Conservation (phyloP, 768 basidiomycete genomes). For the Guyanaporus albipodus region DNA sequence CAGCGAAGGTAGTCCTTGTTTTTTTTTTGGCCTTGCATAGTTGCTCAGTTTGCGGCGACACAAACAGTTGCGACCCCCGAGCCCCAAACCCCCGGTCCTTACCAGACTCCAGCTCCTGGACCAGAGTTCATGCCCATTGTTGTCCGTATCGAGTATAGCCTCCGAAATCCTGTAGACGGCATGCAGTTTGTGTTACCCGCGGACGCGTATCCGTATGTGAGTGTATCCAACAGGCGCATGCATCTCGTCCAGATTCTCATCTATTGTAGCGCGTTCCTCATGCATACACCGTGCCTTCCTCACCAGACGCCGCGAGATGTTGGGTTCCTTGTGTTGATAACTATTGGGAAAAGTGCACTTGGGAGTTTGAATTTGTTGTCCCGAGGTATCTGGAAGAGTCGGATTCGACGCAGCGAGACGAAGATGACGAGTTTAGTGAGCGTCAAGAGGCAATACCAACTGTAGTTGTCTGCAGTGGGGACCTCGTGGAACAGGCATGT, state of each 20-base stretch:
- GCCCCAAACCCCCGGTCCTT: conserved; percentile 61
- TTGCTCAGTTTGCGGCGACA: conserved; percentile 5
- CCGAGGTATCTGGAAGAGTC: conserved; percentile 73
- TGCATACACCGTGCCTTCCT: conserved; percentile 83
- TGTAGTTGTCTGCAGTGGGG: conserved; percentile 90
- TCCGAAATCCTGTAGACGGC: conserved; percentile 80
- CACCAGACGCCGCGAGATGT: conserved; percentile 88
- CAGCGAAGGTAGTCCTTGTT: conserved; percentile 50
- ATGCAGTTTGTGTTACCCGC: conserved; percentile 79
- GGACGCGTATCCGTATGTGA: conserved; percentile 81
- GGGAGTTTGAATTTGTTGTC: conserved; percentile 97
- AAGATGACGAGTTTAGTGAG: conserved; percentile 43
- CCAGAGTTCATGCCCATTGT: conserved; percentile 74
- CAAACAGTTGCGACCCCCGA: conserved; percentile 72
- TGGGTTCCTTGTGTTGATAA: conserved; percentile 99
- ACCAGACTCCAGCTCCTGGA: conserved; percentile 34
- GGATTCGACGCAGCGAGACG: conserved; percentile 34
- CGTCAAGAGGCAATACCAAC: conserved; percentile 65
- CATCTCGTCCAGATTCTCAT: conserved; percentile 14
- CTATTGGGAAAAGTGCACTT: conserved; percentile 94
- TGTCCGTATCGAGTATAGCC: conserved; percentile 74
- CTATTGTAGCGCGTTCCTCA: conserved; percentile 79
- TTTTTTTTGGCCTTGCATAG: not conserved
- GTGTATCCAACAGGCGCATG: conserved; percentile 28
- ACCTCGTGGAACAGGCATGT: conserved; percentile 87